Percentiles rank a stretch among this genome's conserved stretches.
These are phyloP conservation scores for Cyclospora cayetanensis DNA, from an alignment of 169 alveolate species.

Conservation along the genomic window DNA sequence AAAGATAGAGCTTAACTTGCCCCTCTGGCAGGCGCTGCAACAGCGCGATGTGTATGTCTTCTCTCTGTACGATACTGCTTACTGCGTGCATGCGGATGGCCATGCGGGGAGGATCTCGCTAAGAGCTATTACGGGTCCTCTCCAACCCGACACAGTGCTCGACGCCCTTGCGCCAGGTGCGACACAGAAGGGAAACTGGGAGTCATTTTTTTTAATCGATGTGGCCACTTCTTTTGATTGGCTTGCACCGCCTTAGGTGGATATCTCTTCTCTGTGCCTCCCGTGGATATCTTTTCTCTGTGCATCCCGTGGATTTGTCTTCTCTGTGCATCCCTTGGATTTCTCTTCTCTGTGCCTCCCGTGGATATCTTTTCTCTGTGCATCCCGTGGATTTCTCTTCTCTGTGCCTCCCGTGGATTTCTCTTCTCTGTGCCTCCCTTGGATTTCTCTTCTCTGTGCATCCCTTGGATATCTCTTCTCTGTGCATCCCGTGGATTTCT, in stretches of 20 bases:
- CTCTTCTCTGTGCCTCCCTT: background rate
- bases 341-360: background rate
- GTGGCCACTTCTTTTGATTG: too few relatives aligned
- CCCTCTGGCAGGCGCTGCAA: constrained; percentile 65
- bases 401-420: background rate
- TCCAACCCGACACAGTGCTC: constrained; percentile 53
- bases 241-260: too few relatives aligned
- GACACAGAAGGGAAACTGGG: too few relatives aligned
- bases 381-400: background rate
- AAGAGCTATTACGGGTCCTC: constrained; percentile 7
- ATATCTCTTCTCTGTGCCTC: too few relatives aligned
- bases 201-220: too few relatives aligned
- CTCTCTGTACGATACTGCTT: background rate
- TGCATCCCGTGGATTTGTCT: too few relatives aligned
- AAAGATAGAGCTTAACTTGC: constrained; percentile 57
- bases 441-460: background rate
- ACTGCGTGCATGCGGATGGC: constrained; percentile 58
- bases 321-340: too few relatives aligned
- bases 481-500: too few relatives aligned
- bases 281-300: too few relatives aligned
- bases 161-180: constrained; percentile 64
- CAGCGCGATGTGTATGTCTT: constrained; percentile 21
- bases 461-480: background rate
- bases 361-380: background rate
- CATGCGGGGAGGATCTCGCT: constrained; percentile 23